A percentile compares a stretch with the other conserved stretches of the same genome.
phyloP scores from a whole-genome alignment of 495 filamentous ascomycete genomes.

The Pyronema domesticum region DNA sequence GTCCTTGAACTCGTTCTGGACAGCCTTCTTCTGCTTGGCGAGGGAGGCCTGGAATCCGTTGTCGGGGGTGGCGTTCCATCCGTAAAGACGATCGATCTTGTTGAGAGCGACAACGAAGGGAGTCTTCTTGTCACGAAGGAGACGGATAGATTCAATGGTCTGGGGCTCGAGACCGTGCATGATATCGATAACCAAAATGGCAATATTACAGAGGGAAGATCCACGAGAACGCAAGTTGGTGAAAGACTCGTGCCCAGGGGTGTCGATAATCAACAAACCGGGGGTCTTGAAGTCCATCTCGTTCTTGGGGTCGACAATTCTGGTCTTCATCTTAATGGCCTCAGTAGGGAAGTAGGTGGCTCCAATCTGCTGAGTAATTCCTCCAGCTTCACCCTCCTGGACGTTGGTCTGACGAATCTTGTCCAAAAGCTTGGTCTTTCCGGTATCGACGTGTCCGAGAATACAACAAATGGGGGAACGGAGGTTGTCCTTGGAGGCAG shows the following conservation, averaged over 20 bases:
- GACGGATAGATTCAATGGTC: conserved; percentile 88
- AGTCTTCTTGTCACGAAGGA: conserved; percentile 84
- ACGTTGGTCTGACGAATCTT: conserved; percentile 99
- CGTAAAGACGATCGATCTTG: conserved; percentile 99
- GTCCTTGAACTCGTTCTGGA: conserved; percentile 86
- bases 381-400: conserved; percentile 96
- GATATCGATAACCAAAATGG: conserved; percentile 97
- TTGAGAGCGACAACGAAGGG: conserved; percentile 98
- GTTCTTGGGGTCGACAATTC: conserved; percentile 77
- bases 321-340: conserved; percentile 75
- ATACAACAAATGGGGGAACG: conserved; percentile 99
- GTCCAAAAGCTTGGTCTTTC: conserved; percentile 96
- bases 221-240: conserved; percentile 91
- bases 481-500: conserved; percentile 81
- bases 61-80: conserved; percentile 94
- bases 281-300: conserved; percentile 95
- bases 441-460: conserved; percentile 98
- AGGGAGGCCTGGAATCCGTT: conserved; percentile 94
- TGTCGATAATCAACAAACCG: conserved; percentile 93
- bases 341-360: conserved; percentile 98
- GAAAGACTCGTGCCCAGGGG: conserved; percentile 99
- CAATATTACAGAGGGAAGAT: conserved; percentile 97
- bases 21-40: conserved; percentile 74
- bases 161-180: conserved; percentile 99
- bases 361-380: conserved; percentile 99